These are phyloP conservation scores for Acarospora socialis DNA, from an alignment of 2,329 filamentous ascomycete genomes.

Conservation along the genomic window DNA sequence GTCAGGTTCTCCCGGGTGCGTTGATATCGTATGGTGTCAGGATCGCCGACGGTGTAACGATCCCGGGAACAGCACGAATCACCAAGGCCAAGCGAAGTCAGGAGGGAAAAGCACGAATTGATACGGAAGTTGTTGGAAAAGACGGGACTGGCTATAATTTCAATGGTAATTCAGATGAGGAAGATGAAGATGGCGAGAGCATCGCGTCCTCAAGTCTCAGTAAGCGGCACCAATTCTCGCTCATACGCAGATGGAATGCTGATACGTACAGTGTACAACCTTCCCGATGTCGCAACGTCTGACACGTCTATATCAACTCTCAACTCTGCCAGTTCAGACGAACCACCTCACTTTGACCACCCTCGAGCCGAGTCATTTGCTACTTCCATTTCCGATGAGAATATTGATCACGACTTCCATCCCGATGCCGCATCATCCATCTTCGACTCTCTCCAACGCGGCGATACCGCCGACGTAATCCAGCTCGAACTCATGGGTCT, in stretches of 20 bases:
- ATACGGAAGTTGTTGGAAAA: conserved; percentile 41
- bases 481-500: conserved; percentile 87
- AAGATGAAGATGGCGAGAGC: conserved; percentile 50
- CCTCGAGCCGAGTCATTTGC: conserved; percentile 58
- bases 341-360: conserved; percentile 25
- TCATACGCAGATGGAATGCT: too few relatives aligned
- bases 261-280: conserved; percentile 32
- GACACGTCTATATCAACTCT: conserved; percentile 49
- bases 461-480: conserved; percentile 64
- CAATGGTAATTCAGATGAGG: conserved; percentile 49
- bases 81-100: conserved; percentile 31
- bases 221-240: conserved; percentile 26
- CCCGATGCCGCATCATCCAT: conserved; percentile 74
- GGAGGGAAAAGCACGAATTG: conserved; percentile 29
- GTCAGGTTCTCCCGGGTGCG: conserved; percentile 54
- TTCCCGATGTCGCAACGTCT: conserved; percentile 31
- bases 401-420: conserved; percentile 55
- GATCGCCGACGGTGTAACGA: conserved; percentile 46
- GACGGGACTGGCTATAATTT: conserved; percentile 50
- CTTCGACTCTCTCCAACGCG: conserved; percentile 67
- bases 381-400: conserved; percentile 54
- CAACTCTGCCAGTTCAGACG: conserved; percentile 38
- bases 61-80: conserved; percentile 27
- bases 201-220: conserved; percentile 33
- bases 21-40: conserved; percentile 67